Evolutionary conservation across 2,329 filamentous ascomycete genomes (phyloP), one percentile per base, ranked within the genome.

Genomic region (Cadophora malorum): DNA sequence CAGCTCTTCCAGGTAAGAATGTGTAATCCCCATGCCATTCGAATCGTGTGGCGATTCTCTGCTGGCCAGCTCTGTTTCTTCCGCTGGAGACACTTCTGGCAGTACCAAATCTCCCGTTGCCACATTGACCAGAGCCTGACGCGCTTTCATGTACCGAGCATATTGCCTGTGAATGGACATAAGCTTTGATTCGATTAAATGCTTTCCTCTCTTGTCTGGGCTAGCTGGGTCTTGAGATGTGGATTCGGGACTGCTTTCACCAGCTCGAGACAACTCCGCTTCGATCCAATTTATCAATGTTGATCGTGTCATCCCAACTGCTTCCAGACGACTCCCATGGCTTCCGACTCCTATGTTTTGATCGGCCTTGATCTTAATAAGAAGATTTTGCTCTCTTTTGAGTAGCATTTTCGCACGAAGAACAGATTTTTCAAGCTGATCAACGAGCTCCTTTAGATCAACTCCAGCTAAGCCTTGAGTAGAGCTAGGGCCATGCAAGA

Each of bases 271-370:
- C 25, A 91, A 78, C 75, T 90, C 89, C 5, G 79, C 80, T 76
- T 91, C 88, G 66, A 91, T 89, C 88, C 88, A 91, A 66, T 79
- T 81, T 67, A 91, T 90, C 62, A 91, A 81, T 69, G 87, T 85
- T 63, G 85, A 84, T 19, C 89, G 83, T 12, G 88, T 86, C 8
- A 79, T 79, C 52, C 82, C 83, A 10, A 91, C 78, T 16, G 88
- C 88, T 59, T 82, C 80, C 2, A 88, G 55, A 55, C 71, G 71
- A 55, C 56, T 41, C 21, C 66, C 67, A 56, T 65, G 56, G 28
- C n/a, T 66, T 4, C 23, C 8, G 58, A 41, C 59, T 28, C 63
- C 16, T 9, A 12, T 60, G n/a, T 28, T 9, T 12, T 63, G 60
- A 21, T 62, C 65, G 12, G 68, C 45, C 59, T 69, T 73, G 23